Percentiles rank a stretch among this genome's conserved stretches.
These are phyloP conservation scores for Candida railenensis DNA, from an alignment of 805 yeast genomes.

Conservation along the genomic window DNA sequence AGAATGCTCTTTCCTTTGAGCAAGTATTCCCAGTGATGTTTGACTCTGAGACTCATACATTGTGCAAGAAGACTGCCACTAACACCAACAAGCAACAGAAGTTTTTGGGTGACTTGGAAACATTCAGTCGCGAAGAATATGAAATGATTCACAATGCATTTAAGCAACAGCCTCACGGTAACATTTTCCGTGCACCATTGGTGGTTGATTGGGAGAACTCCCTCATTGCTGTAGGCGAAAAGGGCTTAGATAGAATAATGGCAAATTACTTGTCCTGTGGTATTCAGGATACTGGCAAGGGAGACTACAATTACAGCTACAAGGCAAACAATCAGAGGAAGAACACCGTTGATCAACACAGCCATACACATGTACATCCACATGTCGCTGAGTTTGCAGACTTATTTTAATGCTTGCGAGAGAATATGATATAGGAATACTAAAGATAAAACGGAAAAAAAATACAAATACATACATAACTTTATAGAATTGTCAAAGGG, in stretches of 20 bases:
- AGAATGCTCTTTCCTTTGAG: conserved; percentile 25
- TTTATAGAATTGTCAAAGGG: conserved; percentile 1
- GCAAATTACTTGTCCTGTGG: conserved; percentile 35
- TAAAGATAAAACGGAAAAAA: not conserved
- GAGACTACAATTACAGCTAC: not conserved
- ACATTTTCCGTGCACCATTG: conserved; percentile 19
- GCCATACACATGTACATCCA: conserved; percentile 28
- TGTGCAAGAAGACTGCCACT: conserved; percentile 8
- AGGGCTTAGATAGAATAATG: conserved; percentile 38
- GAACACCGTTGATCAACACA: not conserved
- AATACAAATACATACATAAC: not conserved
- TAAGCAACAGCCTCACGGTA: not conserved
- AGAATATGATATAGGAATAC: not conserved
- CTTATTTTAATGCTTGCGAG: conserved; percentile 33
- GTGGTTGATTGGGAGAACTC: conserved; percentile 38
- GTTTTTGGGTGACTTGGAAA: conserved; percentile 12
- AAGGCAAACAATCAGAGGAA: not conserved
- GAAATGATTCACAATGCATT: conserved; percentile 6
- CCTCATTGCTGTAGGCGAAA: conserved; percentile 39
- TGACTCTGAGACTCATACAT: conserved; percentile 11
- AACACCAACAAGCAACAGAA: conserved; percentile 7
- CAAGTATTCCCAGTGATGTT: conserved; percentile 12
- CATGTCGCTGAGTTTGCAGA: conserved; percentile 46
- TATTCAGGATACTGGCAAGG: conserved; percentile 17
- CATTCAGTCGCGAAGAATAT: conserved; percentile 11